These are phyloP conservation scores for Malus hybrid DNA, from an alignment of 331 rosid genomes.

Conservation along the genomic window DNA sequence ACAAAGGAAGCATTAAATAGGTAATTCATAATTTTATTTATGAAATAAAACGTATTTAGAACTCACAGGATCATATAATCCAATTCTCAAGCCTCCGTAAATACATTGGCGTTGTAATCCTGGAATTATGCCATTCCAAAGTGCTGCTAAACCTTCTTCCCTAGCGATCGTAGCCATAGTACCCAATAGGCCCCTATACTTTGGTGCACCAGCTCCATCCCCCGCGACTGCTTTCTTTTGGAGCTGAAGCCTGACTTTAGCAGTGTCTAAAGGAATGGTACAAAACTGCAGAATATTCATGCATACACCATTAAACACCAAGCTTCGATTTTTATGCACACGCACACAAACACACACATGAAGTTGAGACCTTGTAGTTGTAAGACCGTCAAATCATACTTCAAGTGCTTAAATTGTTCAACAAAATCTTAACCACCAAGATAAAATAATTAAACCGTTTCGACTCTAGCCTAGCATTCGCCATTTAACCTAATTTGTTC, in stretches of 20 bases:
- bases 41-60: constrained; percentile 15
- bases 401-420: neutral
- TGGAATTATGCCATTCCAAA: constrained; percentile 92
- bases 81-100: constrained; percentile 96
- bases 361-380: neutral
- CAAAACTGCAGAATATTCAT: constrained; percentile 45
- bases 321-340: neutral
- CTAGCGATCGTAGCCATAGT: constrained; percentile 72
- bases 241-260: constrained; percentile 95
- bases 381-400: neutral
- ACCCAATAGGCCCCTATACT: constrained; percentile 67
- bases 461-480: neutral
- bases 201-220: constrained; percentile 45
- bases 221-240: constrained; percentile 50
- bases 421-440: neutral
- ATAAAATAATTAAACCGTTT: neutral
- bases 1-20: constrained; percentile 3
- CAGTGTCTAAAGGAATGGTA: constrained; percentile 86
- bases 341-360: neutral
- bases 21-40: constrained; percentile 4
- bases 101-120: constrained; percentile 92
- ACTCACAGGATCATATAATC: constrained; percentile 96
- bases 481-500: neutral
- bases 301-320: neutral
- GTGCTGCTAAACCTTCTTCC: constrained; percentile 83